phyloP scores from a whole-genome alignment of 2,329 filamentous ascomycete species.

The Graphiopsis chlorocephala region DNA sequence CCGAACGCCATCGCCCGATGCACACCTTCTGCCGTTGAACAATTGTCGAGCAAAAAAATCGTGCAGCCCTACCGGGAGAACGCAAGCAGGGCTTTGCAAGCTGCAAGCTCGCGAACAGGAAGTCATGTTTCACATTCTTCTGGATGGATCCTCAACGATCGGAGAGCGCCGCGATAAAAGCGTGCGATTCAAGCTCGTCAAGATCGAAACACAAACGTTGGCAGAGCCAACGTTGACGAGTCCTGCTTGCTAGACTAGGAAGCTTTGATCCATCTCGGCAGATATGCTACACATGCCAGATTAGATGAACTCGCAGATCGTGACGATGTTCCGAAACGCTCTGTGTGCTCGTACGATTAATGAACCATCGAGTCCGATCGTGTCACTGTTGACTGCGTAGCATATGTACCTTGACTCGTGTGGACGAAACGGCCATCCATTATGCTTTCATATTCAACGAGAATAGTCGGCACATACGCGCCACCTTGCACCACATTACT shows the following conservation, averaged over 20 bases:
- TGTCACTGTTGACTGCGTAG: not conserved
- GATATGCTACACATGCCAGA: not conserved
- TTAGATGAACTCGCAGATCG: not conserved
- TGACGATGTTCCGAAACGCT: too few species aligned
- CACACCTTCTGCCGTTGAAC: not conserved
- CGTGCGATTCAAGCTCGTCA: not conserved
- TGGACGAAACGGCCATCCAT: not conserved
- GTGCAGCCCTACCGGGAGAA: not conserved
- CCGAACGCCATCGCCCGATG: not conserved
- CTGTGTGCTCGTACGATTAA: not conserved
- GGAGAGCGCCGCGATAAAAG: not conserved
- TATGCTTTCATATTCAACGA: not conserved
- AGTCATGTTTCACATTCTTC: slow-evolving; percentile 5
- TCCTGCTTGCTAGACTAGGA: not conserved
- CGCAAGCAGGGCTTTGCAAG: not conserved
- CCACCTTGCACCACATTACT: not conserved
- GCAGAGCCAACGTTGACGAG: not conserved
- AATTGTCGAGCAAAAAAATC: not conserved
- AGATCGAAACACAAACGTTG: not conserved
- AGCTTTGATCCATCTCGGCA: not conserved
- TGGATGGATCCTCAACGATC: not conserved
- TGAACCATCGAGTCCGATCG: not conserved
- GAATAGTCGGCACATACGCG: not conserved
- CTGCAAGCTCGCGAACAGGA: not conserved
- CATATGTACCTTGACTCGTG: not conserved